phyloP scores from a whole-genome alignment of 768 basidiomycete species.

The Xanthoconium stramineum region DNA sequence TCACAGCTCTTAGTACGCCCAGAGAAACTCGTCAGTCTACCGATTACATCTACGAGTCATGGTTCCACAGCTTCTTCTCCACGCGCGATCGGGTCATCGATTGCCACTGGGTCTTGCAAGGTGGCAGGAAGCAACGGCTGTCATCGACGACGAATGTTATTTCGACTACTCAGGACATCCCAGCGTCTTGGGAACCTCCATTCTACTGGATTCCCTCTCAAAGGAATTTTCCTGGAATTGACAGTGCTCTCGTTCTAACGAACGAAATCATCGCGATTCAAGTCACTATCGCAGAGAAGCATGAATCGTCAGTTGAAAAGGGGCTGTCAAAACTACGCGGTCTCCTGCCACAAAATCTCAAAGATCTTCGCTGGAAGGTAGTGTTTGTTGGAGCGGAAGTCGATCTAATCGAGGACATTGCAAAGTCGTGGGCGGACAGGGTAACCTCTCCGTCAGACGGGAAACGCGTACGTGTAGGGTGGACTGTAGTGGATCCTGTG shows the following conservation, averaged over 20 bases:
- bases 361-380: neutral
- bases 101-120: neutral
- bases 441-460: neutral
- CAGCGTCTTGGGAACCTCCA: neutral
- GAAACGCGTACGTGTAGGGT: neutral
- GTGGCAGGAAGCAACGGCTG: too few species aligned
- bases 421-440: neutral
- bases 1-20: neutral
- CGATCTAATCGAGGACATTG: neutral
- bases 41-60: neutral
- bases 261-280: neutral
- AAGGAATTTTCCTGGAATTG: neutral
- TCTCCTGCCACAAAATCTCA: neutral
- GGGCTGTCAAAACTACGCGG: neutral
- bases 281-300: neutral
- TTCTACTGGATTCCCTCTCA: neutral
- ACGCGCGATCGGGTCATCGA: neutral
- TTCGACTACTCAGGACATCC: neutral
- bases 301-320: too few species aligned
- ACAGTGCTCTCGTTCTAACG: neutral
- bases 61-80: neutral
- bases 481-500: too few species aligned
- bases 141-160: neutral
- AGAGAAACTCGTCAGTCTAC: neutral
- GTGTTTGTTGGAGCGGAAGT: neutral